A percentile compares a stretch with the other conserved stretches of the same genome.
phyloP scores from a whole-genome alignment of 169 alveolate genomes.

The Babesia divergens region DNA sequence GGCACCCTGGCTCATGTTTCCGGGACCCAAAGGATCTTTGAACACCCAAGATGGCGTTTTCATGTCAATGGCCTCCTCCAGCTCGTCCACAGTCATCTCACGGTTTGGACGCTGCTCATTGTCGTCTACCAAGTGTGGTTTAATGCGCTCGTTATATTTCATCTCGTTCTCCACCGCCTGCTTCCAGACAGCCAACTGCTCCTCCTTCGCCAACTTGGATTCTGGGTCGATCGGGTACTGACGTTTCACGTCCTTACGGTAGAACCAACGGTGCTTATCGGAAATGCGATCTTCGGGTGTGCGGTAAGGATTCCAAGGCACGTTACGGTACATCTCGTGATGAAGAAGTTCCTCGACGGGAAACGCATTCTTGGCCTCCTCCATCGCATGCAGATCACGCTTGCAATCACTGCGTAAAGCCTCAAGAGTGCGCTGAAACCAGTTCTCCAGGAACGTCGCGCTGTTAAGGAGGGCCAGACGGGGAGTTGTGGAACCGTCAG shows the following conservation, averaged over 20 bases:
- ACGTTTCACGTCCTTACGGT: constrained; percentile 77
- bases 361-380: constrained; percentile 55
- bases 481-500: constrained; percentile 85
- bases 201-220: constrained; percentile 73
- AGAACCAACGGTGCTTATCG: constrained; percentile 71
- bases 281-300: constrained; percentile 68
- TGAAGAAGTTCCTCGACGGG: constrained; percentile 69
- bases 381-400: constrained; percentile 68
- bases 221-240: constrained; percentile 82
- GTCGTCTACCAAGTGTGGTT: constrained; percentile 20
- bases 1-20: constrained; percentile 43
- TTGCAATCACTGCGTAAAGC: constrained; percentile 71
- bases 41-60: constrained; percentile 63
- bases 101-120: neutral
- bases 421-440: constrained; percentile 68
- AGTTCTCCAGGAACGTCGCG: constrained; percentile 67
- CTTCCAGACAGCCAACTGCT: constrained; percentile 57
- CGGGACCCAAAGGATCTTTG: constrained; percentile 62
- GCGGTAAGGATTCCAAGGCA: constrained; percentile 85
- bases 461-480: constrained; percentile 75
- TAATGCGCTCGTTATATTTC: constrained; percentile 7
- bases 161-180: constrained; percentile 36
- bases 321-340: constrained; percentile 77
- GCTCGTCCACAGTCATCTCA: neutral
- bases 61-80: constrained; percentile 26